phyloP scores from a whole-genome alignment of 2,329 filamentous ascomycete species.

The Neofusicoccum cordaticola region DNA sequence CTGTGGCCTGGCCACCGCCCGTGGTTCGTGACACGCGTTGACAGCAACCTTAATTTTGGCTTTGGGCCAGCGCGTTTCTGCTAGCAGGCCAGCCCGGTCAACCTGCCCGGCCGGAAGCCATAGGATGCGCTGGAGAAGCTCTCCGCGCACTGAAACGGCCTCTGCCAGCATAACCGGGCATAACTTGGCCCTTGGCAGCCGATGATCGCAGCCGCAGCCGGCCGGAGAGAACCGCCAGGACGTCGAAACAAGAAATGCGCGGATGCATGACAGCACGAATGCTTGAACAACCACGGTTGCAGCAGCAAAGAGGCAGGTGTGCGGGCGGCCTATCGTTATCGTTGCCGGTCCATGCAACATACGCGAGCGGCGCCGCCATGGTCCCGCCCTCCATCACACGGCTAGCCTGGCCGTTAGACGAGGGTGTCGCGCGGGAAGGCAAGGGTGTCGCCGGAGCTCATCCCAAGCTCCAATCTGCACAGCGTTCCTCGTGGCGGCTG shows the following conservation, averaged over 20 bases:
- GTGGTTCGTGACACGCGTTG: constrained; percentile 17
- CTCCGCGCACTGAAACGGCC: not conserved
- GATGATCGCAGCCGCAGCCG: constrained; percentile 8
- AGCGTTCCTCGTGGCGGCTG: constrained; percentile 7
- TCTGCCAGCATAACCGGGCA: not conserved
- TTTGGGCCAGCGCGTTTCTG: constrained; percentile 6
- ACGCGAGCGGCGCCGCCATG: constrained; percentile 9
- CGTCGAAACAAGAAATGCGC: constrained; percentile 15
- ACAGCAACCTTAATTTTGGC: constrained; percentile 19
- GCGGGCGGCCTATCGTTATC: constrained; percentile 10
- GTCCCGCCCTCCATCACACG: constrained; percentile 1
- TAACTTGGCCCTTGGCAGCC: not conserved
- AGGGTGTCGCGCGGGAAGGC: constrained; percentile 15
- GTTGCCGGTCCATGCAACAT: constrained; percentile 1
- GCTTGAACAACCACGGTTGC: constrained; percentile 1
- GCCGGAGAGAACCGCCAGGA: constrained; percentile 10
- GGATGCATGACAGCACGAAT: constrained; percentile 11
- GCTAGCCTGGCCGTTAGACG: constrained; percentile 14
- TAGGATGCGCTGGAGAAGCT: not conserved
- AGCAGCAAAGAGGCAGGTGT: not conserved
- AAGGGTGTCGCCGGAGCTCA: constrained; percentile 6
- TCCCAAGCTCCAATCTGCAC: constrained; percentile 12
- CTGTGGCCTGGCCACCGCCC: constrained; percentile 12
- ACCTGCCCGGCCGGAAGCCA: not conserved
- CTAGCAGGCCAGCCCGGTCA: constrained; percentile 10